phyloP scores from a whole-genome alignment of 176 grass and related monocot genomes.

The Triticum timopheevii region DNA sequence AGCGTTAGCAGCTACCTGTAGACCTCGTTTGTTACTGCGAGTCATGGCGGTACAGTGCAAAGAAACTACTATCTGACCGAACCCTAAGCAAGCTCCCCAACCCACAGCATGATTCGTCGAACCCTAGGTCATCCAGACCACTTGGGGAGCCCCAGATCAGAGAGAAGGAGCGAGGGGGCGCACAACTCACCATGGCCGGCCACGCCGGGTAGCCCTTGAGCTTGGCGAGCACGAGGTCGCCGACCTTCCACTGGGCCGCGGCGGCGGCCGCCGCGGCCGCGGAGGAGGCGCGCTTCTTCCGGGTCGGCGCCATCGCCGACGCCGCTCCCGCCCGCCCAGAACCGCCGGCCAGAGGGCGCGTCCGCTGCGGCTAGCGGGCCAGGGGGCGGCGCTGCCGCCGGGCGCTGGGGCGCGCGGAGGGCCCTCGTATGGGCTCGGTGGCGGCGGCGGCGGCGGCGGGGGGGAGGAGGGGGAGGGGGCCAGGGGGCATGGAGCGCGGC shows the following conservation, averaged over 20 bases:
- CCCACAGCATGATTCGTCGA: neutral
- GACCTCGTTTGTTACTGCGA: neutral
- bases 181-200: constrained; percentile 74
- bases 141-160: constrained; percentile 27
- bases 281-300: constrained; percentile 56
- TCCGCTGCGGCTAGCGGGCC: constrained; percentile 16
- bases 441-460: constrained; percentile 11
- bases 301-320: constrained; percentile 68
- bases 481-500: constrained; percentile 31
- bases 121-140: neutral
- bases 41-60: neutral
- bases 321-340: constrained; percentile 30
- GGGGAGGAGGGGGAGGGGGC: constrained; percentile 11
- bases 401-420: neutral
- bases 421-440: constrained; percentile 4
- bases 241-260: constrained; percentile 88
- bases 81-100: constrained; percentile 1
- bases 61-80: neutral
- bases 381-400: constrained; percentile 31
- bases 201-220: constrained; percentile 96
- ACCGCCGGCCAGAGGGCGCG: neutral
- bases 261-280: constrained; percentile 56
- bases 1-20: neutral
- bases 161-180: neutral
- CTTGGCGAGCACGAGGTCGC: constrained; percentile 98